A percentile compares a stretch with the other conserved stretches of the same genome.
Conservation (phyloP, 306 rosid genomes). For the Luffa aegyptiaca region DNA sequence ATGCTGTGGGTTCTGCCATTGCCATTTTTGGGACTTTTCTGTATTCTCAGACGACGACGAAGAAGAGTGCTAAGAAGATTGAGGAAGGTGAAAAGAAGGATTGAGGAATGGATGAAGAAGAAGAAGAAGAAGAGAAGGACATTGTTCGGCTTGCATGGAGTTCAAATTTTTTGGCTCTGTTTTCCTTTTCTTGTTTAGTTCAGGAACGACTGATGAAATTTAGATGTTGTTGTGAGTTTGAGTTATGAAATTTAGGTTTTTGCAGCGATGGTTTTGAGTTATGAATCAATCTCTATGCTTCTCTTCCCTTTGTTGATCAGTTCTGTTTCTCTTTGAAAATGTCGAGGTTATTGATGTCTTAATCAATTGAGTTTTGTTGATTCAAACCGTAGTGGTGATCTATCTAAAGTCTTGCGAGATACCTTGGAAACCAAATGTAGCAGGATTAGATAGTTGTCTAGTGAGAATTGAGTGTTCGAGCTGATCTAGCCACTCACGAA, state of each 20-base stretch:
- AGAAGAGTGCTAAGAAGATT: constrained; percentile 39
- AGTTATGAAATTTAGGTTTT: neutral
- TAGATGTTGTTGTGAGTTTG: neutral
- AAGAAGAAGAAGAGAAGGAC: neutral
- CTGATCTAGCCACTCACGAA: too few species aligned
- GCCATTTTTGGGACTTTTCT: constrained; percentile 86
- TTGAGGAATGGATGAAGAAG: neutral
- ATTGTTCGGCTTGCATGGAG: neutral
- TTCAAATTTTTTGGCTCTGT: neutral
- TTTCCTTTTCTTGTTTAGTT: neutral
- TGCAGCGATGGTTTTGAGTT: neutral
- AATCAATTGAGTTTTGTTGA: neutral
- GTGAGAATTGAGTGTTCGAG: too few species aligned
- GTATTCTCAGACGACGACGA: constrained; percentile 65
- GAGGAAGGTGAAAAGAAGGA: constrained; percentile 53
- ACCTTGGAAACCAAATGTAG: too few species aligned
- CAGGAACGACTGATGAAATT: neutral
- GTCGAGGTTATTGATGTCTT: neutral
- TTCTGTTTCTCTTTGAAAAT: neutral
- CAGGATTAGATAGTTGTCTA: too few species aligned
- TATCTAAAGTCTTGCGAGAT: too few species aligned
- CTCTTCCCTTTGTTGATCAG: neutral
- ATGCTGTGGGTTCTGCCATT: constrained; percentile 86
- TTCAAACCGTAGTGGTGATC: too few species aligned
- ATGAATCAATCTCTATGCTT: neutral